Base-by-base conservation (phyloP, 352 stramenopile genomes). In the Pythium pectinolyticum region DNA sequence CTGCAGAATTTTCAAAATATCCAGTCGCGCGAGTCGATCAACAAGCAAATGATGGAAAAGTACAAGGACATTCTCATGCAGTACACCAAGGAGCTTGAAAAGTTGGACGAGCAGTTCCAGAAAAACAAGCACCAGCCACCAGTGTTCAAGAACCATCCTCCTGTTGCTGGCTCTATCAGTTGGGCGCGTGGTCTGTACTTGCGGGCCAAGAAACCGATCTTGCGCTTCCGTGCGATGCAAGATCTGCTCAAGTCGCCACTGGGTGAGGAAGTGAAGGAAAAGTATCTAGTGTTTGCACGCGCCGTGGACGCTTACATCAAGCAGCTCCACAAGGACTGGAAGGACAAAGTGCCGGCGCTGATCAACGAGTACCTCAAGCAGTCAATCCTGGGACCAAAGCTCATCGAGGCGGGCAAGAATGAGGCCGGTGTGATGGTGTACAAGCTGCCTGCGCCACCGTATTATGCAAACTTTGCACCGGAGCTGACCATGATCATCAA, bases 1-100 rank as follows among this genome's bases (percentile, higher is more conserved):
- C 83, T 98, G n/a, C 86, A 98, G 59, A 98, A 98, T 61, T 98
- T 98, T 67, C 90, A 98, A 58, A 97, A 98, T 45, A 98, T 98
- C 52, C 87, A 98, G 66, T 95, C 89, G 7, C 89, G 95, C 34
- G 92, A 98, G 51, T 96, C 86, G 14, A 98, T 98, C 65, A 97
- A 98, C 79, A 96, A 97, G 63, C 90, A 97, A 52, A 98, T 98
- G 87, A 97, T 98, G 84, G 89, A 97, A 50, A 97, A 98, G 57
- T 98, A 98, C 77, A 97, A 98, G 59, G 92, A 98, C 51, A 98
- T 98, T 27, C 67, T 98, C 32, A 87, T 96, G 78, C 93, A 98
- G 77, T 98, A 98, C 78, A 96, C 88, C 12, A 97, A 97, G 66
- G 95, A 98, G 67, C 80, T 98, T 17, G 92, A 97, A 39, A 83